phyloP scores from a whole-genome alignment of 2,329 filamentous ascomycete species.

The Aspergillus brasiliensis region DNA sequence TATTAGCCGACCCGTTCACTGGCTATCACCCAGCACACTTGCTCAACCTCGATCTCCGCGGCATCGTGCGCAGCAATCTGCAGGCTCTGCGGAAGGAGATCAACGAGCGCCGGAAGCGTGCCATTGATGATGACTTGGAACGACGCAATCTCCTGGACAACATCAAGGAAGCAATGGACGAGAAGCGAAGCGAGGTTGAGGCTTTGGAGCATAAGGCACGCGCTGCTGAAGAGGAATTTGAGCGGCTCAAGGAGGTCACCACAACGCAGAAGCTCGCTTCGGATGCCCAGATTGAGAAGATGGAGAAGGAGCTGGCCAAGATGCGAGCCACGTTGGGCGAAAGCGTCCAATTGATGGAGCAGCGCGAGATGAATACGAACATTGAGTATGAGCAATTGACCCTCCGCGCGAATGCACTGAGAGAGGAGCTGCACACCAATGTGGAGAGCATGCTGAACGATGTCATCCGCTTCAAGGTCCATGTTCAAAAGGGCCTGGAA shows the following conservation, averaged over 20 bases:
- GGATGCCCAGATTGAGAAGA: constrained; percentile 95
- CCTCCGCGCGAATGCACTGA: constrained; percentile 76
- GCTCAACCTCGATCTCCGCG: constrained; percentile 83
- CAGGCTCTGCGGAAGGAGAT: constrained; percentile 82
- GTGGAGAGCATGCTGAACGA: constrained; percentile 96
- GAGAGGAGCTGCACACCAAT: constrained; percentile 97
- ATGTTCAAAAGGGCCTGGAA: constrained; percentile 88
- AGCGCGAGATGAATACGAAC: constrained; percentile 93
- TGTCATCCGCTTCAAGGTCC: constrained; percentile 97
- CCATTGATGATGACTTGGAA: constrained; percentile 89
- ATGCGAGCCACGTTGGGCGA: constrained; percentile 84
- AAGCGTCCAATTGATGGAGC: constrained; percentile 87
- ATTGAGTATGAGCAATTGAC: constrained; percentile 95
- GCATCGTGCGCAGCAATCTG: constrained; percentile 77
- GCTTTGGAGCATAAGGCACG: constrained; percentile 84
- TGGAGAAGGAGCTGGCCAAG: constrained; percentile 96
- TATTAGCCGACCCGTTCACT: constrained; percentile 77
- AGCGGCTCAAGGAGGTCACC: constrained; percentile 86
- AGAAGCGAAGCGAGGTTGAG: constrained; percentile 91
- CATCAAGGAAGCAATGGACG: constrained; percentile 95
- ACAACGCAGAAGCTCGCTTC: constrained; percentile 83
- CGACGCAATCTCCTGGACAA: constrained; percentile 91
- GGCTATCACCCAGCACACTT: constrained; percentile 91
- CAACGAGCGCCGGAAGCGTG: constrained; percentile 78
- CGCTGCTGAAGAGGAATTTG: constrained; percentile 89